Evolutionary conservation across 495 filamentous ascomycete species (phyloP), one percentile per base, ranked within the genome.

Genomic region (Trichoderma virens): DNA sequence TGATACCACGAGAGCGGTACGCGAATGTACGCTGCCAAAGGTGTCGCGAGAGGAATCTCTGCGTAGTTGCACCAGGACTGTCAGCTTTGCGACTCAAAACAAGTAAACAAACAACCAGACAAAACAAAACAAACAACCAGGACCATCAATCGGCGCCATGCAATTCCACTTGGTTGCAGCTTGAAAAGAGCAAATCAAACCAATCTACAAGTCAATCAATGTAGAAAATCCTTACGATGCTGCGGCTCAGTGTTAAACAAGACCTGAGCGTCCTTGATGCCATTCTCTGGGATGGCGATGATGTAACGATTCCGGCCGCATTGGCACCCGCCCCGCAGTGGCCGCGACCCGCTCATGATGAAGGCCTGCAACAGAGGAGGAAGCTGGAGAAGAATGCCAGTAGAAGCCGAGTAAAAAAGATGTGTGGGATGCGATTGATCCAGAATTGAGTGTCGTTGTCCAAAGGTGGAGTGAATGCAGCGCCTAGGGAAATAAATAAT

Each of bases 251-350:
- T 81, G 70, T 92, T 86, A 70, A 92, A 91, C 67, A 90, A 82
- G 8, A 96, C 82, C 59, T 85, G 80, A 27, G 88, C 85, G 54
- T 79, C 73, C 35, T 85, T 75, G 16, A 74, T 73, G 45, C 82
- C 73, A 66, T 83, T 68, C 3, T 76, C 67, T 3, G 92, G 91
- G 32, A 92, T 79, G 31, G 81, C 74, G 64, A 97, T 84, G 20
- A 83, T 79, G 74, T 95, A 97, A 66, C 86, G 82, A 70, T 93
- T 96, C 32, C 92, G 86, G 45, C 91, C 91, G 73, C 92, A 97
- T 30, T 87, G 85, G 75, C 92, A 97, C 70, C 86, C 81, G 64
- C 92, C 92, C 62, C 80, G 82, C 30, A 97, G 83, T 27, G 77
- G 79, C 41, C 80, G 79, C 62, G 75, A 67, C 64, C 70, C 62